A percentile compares a stretch with the other conserved stretches of the same genome.
Conservation (phyloP, 1,139 yeast genomes). For the Yamadazyma siamensis region DNA sequence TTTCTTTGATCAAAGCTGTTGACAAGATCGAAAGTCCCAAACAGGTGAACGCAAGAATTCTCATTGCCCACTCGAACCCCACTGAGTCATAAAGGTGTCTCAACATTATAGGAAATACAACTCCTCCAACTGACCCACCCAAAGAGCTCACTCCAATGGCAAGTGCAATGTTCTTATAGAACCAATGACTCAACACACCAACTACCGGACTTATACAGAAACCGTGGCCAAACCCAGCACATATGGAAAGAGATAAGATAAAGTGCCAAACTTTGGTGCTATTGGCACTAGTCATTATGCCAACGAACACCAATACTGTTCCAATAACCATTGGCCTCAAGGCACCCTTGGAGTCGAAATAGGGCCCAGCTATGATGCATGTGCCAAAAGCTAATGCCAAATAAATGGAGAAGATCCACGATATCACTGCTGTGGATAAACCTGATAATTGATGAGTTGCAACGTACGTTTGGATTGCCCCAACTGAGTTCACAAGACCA, state of each 20-base stretch:
- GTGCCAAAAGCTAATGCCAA: slow-evolving; percentile 54
- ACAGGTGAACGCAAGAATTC: slow-evolving; percentile 51
- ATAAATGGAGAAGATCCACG: slow-evolving; percentile 70
- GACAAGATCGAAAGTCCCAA: slow-evolving; percentile 38
- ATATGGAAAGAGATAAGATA: slow-evolving; percentile 44
- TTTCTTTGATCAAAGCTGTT: slow-evolving; percentile 44
- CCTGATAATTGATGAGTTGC: slow-evolving; percentile 48
- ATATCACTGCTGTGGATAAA: slow-evolving; percentile 43
- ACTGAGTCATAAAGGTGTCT: slow-evolving; percentile 47
- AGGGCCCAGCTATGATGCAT: slow-evolving; percentile 45
- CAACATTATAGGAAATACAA: slow-evolving; percentile 56
- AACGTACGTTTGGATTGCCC: slow-evolving; percentile 62
- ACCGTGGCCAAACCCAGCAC: slow-evolving; percentile 55
- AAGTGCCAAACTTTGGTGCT: slow-evolving; percentile 51
- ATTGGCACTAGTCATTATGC: slow-evolving; percentile 50
- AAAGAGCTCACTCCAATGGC: slow-evolving; percentile 57
- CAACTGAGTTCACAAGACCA: slow-evolving; percentile 61
- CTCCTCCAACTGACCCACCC: slow-evolving; percentile 66
- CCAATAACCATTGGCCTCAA: slow-evolving; percentile 43
- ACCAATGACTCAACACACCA: slow-evolving; percentile 59
- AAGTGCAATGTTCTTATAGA: slow-evolving; percentile 45
- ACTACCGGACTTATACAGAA: slow-evolving; percentile 54
- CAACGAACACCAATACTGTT: slow-evolving; percentile 39
- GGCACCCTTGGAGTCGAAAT: slow-evolving; percentile 50
- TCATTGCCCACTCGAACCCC: slow-evolving; percentile 62